Evolutionary conservation across 345 rosid genomes (phyloP).

Genomic region (Citrus mangshanensis): DNA sequence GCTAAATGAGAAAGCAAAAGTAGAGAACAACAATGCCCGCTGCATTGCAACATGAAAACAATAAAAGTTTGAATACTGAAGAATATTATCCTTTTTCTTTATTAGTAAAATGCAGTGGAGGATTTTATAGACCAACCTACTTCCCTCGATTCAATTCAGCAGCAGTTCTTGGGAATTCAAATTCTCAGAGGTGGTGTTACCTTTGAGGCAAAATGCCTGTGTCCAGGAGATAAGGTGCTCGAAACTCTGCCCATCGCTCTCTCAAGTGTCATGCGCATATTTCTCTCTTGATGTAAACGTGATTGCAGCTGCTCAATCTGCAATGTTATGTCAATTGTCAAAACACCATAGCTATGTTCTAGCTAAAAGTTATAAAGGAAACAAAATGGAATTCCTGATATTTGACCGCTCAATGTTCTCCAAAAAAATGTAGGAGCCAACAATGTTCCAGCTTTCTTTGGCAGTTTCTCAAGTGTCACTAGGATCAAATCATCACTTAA

Average conservation of each 20-base stretch:
- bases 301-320: slow-evolving; percentile 84
- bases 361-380: too few relatives aligned
- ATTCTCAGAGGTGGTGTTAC: slow-evolving; percentile 24
- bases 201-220: slow-evolving; percentile 73
- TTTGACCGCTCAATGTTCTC: neutral
- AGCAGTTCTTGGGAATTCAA: slow-evolving; percentile 2
- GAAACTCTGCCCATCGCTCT: slow-evolving; percentile 89
- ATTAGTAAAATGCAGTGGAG: neutral
- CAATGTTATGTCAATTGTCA: slow-evolving; percentile 11
- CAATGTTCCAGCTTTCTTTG: neutral
- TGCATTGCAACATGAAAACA: neutral
- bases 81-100: neutral
- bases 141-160: neutral
- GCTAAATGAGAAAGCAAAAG: neutral
- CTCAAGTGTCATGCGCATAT: slow-evolving; percentile 70
- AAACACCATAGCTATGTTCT: too few relatives aligned
- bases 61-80: neutral
- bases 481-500: neutral
- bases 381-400: too few relatives aligned
- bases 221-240: slow-evolving; percentile 91
- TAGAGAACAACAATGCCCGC: neutral
- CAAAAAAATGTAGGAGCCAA: neutral
- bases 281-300: slow-evolving; percentile 77
- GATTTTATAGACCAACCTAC: neutral
- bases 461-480: too few relatives aligned